These are phyloP conservation scores for Mercurialis annua DNA, from an alignment of 345 rosid species.

Conservation along the genomic window DNA sequence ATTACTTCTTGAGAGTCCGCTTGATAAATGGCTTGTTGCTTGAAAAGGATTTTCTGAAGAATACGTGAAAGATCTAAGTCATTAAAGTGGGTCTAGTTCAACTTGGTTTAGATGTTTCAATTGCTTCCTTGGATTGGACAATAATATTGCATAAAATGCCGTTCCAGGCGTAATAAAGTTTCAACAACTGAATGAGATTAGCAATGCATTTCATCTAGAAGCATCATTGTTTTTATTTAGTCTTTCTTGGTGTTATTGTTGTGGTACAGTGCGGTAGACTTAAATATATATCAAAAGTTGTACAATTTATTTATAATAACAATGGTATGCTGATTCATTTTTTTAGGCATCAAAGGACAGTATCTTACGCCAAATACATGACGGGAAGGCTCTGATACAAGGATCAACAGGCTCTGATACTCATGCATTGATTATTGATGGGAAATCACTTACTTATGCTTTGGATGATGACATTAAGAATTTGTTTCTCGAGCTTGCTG, in stretches of 20 bases:
- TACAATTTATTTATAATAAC: too few relatives aligned
- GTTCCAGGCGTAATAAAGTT: too few relatives aligned
- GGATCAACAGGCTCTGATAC: constrained; percentile 50
- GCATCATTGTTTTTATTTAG: too few relatives aligned
- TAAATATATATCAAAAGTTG: too few relatives aligned
- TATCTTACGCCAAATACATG: constrained; percentile 54
- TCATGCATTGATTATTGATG: constrained; percentile 86
- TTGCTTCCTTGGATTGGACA: too few relatives aligned
- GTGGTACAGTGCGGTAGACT: too few relatives aligned
- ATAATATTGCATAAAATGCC: too few relatives aligned
- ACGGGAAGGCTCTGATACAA: constrained; percentile 51
- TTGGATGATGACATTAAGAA: constrained; percentile 69
- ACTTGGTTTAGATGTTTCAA: not conserved
- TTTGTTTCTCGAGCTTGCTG: constrained; percentile 68
- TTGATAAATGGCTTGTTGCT: not conserved
- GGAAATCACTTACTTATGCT: constrained; percentile 89
- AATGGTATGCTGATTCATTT: constrained; percentile 8
- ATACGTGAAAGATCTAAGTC: not conserved
- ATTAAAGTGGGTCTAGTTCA: not conserved
- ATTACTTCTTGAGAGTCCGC: not conserved
- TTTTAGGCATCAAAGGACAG: constrained; percentile 75
- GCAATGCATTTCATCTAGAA: too few relatives aligned
- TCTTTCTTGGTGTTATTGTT: too few relatives aligned
- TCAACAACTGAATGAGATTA: too few relatives aligned
- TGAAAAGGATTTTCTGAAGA: too few relatives aligned